These are phyloP conservation scores for Hypomyces rosellus DNA, from an alignment of 2,329 filamentous ascomycete genomes.

Conservation along the genomic window DNA sequence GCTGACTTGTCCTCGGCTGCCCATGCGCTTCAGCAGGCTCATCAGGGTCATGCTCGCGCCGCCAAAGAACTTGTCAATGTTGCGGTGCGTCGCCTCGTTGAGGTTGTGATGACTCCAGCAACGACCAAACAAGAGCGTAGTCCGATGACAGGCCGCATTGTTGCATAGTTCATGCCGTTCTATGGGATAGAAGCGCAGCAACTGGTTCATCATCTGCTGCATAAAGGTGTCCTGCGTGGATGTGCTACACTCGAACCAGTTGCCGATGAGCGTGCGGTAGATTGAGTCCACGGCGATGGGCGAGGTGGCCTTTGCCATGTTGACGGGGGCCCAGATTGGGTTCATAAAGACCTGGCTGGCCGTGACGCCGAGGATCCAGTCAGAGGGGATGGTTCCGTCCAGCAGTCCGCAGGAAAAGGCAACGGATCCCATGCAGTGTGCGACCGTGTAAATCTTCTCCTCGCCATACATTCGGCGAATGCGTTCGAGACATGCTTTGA, in stretches of 20 bases:
- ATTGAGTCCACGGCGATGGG: slow-evolving; percentile 44
- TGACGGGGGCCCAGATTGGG: slow-evolving; percentile 49
- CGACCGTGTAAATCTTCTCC: slow-evolving; percentile 47
- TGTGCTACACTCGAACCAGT: slow-evolving; percentile 50
- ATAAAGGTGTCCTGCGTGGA: slow-evolving; percentile 36
- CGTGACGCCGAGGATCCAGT: slow-evolving; percentile 52
- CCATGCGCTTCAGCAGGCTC: slow-evolving; percentile 51
- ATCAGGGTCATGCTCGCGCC: slow-evolving; percentile 56
- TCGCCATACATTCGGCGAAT: slow-evolving; percentile 38
- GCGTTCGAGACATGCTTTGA: slow-evolving; percentile 47
- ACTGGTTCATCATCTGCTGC: slow-evolving; percentile 48
- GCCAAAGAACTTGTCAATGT: slow-evolving; percentile 56
- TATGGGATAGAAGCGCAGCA: slow-evolving; percentile 52
- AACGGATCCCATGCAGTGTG: slow-evolving; percentile 59
- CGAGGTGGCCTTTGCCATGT: slow-evolving; percentile 49
- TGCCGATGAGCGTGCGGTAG: slow-evolving; percentile 42
- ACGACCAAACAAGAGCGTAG: slow-evolving; percentile 53
- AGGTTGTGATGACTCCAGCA: slow-evolving; percentile 59
- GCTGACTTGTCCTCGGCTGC: slow-evolving; percentile 44
- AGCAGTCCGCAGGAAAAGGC: slow-evolving; percentile 53
- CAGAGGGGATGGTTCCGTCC: slow-evolving; percentile 51
- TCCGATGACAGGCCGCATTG: slow-evolving; percentile 55
- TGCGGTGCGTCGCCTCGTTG: slow-evolving; percentile 58
- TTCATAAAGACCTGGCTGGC: slow-evolving; percentile 60
- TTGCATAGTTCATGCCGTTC: slow-evolving; percentile 51